These are phyloP conservation scores for Neurospora terricola DNA, from an alignment of 495 filamentous ascomycete genomes.

Conservation along the genomic window DNA sequence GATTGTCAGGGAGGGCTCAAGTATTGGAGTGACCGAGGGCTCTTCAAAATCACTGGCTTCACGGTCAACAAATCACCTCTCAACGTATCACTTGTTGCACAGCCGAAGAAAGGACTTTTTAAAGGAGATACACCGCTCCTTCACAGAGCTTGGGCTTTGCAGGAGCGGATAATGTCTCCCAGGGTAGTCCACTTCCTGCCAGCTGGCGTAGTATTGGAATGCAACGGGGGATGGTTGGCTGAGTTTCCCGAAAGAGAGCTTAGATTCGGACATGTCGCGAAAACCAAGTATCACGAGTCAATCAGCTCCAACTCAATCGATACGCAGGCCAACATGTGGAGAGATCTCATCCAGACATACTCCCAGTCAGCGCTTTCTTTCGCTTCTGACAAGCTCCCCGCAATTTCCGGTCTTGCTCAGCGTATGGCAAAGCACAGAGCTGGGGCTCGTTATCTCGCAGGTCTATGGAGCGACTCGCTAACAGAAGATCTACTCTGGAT, in stretches of 20 bases:
- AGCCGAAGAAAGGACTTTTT: fast-evolving
- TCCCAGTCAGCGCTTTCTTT: neutral
- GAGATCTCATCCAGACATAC: fast-evolving
- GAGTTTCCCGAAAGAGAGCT: neutral
- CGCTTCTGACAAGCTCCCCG: neutral
- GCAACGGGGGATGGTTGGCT: neutral
- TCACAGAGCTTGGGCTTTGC: neutral
- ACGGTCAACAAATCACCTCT: neutral
- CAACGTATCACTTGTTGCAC: neutral
- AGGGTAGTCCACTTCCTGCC: neutral
- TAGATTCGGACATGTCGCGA: fast-evolving
- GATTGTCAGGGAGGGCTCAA: neutral
- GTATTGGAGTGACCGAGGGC: neutral
- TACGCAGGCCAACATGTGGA: neutral
- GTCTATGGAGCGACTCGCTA: neutral
- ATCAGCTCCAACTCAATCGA: neutral
- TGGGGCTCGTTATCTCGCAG: neutral
- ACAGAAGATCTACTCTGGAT: neutral
- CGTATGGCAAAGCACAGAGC: neutral
- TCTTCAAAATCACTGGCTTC: neutral
- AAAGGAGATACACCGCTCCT: neutral
- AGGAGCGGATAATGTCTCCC: neutral
- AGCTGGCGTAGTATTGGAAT: neutral
- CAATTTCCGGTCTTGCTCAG: neutral
- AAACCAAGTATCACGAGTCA: neutral